Conservation (phyloP, 2,329 filamentous ascomycete genomes). For the Colletotrichum sp. region DNA sequence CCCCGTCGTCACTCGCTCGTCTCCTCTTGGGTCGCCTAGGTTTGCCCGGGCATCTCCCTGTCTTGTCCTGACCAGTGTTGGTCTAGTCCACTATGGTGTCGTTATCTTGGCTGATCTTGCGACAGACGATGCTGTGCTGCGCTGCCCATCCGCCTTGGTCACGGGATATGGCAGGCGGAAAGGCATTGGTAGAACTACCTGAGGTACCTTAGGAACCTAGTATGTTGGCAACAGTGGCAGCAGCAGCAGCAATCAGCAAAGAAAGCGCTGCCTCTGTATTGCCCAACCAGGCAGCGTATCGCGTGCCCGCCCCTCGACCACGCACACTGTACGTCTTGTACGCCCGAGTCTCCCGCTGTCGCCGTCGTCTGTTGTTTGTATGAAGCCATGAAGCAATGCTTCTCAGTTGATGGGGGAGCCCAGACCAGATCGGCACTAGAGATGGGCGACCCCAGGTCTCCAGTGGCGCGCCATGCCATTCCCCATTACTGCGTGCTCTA, state of each 20-base stretch:
- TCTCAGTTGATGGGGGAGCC: background rate
- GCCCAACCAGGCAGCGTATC: background rate
- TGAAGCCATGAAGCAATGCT: background rate
- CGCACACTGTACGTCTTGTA: background rate
- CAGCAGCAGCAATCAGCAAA: background rate
- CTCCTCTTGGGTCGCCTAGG: background rate
- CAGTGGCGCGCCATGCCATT: background rate
- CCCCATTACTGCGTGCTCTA: background rate
- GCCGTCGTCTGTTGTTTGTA: background rate
- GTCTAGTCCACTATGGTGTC: background rate
- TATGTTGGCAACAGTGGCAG: background rate
- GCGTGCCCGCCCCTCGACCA: background rate
- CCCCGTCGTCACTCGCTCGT: background rate
- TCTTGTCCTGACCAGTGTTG: background rate
- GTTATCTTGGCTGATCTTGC: background rate
- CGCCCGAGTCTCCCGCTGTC: background rate
- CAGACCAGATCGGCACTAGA: conserved; percentile 4
- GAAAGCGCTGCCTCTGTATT: background rate
- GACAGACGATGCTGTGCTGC: background rate
- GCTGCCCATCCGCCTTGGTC: background rate
- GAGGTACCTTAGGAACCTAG: too few relatives aligned
- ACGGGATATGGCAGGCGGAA: background rate
- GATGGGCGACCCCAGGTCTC: background rate
- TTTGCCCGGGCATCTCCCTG: background rate
- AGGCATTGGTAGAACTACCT: background rate